phyloP scores from a whole-genome alignment of 768 basidiomycete genomes.

The Boletus bicolor region DNA sequence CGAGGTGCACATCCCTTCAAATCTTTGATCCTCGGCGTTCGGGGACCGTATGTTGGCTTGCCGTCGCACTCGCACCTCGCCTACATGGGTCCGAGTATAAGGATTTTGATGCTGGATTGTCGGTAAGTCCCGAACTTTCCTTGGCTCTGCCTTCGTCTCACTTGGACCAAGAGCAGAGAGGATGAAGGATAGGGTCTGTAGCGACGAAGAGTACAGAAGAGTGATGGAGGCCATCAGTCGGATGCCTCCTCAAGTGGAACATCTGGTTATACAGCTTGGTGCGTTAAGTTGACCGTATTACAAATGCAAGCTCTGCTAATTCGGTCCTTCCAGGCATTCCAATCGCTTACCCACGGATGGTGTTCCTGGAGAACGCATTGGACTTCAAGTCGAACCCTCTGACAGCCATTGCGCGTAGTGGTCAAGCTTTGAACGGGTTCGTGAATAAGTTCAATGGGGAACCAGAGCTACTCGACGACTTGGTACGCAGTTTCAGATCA shows the following conservation, averaged over 20 bases:
- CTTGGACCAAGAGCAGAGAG: slow-evolving; percentile 68
- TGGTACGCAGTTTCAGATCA: slow-evolving; percentile 44
- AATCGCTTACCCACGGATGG: slow-evolving; percentile 91
- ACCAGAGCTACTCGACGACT: slow-evolving; percentile 90
- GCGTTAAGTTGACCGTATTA: background rate
- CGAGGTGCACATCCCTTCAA: slow-evolving; percentile 63
- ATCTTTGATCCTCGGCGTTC: slow-evolving; percentile 69
- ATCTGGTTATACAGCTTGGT: slow-evolving; percentile 83
- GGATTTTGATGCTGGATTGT: slow-evolving; percentile 77
- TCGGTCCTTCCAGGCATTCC: slow-evolving; percentile 51
- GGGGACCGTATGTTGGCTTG: slow-evolving; percentile 74
- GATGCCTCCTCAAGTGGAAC: slow-evolving; percentile 69
- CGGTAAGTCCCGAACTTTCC: slow-evolving; percentile 45
- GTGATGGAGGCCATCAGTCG: slow-evolving; percentile 60
- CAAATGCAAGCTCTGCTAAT: background rate
- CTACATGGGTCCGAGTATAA: slow-evolving; percentile 75
- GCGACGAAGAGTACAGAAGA: slow-evolving; percentile 64
- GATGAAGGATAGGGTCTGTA: slow-evolving; percentile 77
- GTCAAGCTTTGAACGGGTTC: slow-evolving; percentile 71
- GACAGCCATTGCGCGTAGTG: slow-evolving; percentile 65
- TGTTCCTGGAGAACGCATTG: slow-evolving; percentile 77
- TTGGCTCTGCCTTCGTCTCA: background rate
- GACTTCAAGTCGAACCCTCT: slow-evolving; percentile 85
- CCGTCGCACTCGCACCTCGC: slow-evolving; percentile 82
- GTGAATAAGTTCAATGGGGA: slow-evolving; percentile 91